Base-by-base conservation (phyloP, 495 filamentous ascomycete genomes). In the Aspergillus nanangensis region DNA sequence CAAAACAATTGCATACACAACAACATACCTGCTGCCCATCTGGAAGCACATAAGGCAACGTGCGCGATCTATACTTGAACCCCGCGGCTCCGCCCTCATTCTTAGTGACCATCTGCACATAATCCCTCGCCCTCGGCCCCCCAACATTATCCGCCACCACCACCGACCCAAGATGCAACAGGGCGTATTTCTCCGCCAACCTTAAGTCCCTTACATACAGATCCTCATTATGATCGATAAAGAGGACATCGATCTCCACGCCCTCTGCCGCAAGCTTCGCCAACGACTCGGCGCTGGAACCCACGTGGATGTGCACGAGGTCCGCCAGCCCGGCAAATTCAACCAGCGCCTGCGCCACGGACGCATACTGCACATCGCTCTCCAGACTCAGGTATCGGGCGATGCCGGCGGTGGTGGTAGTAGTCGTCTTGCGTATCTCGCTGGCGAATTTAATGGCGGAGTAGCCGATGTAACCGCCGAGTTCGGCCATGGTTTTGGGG, bases 391-490 rank as follows among this genome's bases (percentile, higher is more conserved):
- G 75, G 52, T 82, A 85, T 19, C 60, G 53, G 37, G 62, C 62
- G 4, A 76, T 77, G 21, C 75, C 74, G 15, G 63, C 65, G 8
- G n/a, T n/a, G n/a, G n/a, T n/a, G n/a, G n/a, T n/a, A n/a, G n/a
- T n/a, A n/a, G n/a, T n/a, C n/a, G n/a, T n/a, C n/a, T 66, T 49
- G 17, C 67, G 64, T 3, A 84, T 44, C 11, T 77, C 74, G 13
- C 70, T 60, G 23, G 71, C 80, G 45, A 86, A 86, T 5, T 80
- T 61, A 41, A 87, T 74, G 33, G 79, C 77, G 0, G 81, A 85
- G 66, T 87, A 89, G 27, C 86, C 86, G 27, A 87, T 65, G 59
- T 88, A 90, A 11, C 82, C 83, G 32, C 86, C 86, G 7, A 88
- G 69, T 60, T 90, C 86, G 27, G 87, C 70, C 61, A 87, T 79